Evolutionary conservation across 441 rosid species (phyloP), one percentile per base, ranked within the genome.

Genomic region (Syzygium malaccense): DNA sequence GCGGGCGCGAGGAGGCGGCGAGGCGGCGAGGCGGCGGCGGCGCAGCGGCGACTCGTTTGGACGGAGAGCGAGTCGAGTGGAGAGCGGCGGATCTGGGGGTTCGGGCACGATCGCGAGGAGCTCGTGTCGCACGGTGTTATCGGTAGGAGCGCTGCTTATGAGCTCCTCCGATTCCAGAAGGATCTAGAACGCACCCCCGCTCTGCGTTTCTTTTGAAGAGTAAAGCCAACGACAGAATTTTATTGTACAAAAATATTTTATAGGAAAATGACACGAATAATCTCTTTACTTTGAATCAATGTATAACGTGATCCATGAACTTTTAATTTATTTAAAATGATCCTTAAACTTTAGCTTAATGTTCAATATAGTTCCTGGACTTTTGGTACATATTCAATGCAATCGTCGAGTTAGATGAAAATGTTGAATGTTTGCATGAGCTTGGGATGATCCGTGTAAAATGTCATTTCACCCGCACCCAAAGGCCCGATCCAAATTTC

Each of bases 301-400:
- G 9, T 41, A 1, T 41, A 41, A 41, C 6, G 8, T 41, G 45
- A 41, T 41, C 5, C 41, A 4, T 37, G 5, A 37, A 41, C 8
- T 45, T 45, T 45, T 45, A 45, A 45, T 45, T 45, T 45, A 9
- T 7, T 7, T 9, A 45, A 45, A 45, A 45, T 45, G 0, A 45
- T 45, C 0, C 1, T 45, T 45, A 45, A 45, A 45, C 7, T 45
- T 45, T 45, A 45, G 2, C 9, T 2, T 7, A 45, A 45, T 45
- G 1, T 45, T 45, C 48, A 45, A 45, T 7, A 0, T 45, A 1
- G 2, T 45, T 1, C 9, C 1, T 45, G 2, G 2, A 7, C 2
- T 7, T 45, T 45, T 45, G 9, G 9, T 45, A 7, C 48, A 45
- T 45, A 7, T 7, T 45, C 2, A 45, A 45, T 7, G 4, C 7